Evolutionary conservation across 192 early-diverging fungal species (phyloP).

Genomic region (Backusella mclennaniae): DNA sequence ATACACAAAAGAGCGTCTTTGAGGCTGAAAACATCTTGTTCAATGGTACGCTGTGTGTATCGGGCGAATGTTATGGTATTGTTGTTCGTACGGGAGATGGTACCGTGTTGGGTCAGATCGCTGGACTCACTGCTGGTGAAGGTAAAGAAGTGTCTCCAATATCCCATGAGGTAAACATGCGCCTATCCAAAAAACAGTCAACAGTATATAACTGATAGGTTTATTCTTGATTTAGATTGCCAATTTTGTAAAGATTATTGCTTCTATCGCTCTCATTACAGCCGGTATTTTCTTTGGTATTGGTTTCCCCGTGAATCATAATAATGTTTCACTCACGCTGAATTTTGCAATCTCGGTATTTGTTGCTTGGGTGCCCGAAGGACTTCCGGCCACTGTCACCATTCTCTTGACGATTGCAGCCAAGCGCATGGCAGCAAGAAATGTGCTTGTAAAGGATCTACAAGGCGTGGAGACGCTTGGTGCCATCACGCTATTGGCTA

Average conservation of each 20-base stretch:
- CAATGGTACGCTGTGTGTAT: constrained; percentile 82
- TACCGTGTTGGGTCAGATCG: constrained; percentile 96
- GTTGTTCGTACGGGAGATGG: constrained; percentile 91
- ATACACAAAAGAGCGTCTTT: constrained; percentile 76
- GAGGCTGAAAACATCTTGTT: constrained; percentile 92
- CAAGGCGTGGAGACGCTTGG: constrained; percentile 97
- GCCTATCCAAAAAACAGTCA: not conserved
- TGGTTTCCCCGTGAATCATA: constrained; percentile 57
- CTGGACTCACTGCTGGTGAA: constrained; percentile 79
- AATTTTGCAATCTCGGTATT: constrained; percentile 92
- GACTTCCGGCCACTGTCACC: constrained; percentile 91
- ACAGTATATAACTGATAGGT: not conserved
- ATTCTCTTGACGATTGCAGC: constrained; percentile 93
- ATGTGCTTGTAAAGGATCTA: constrained; percentile 94
- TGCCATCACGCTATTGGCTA: constrained; percentile 94
- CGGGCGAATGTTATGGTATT: constrained; percentile 88
- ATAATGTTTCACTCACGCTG: constrained; percentile 63
- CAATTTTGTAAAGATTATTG: constrained; percentile 83
- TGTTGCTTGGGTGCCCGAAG: constrained; percentile 92
- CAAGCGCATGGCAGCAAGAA: constrained; percentile 86
- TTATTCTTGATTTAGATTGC: constrained; percentile 46
- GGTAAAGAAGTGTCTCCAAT: constrained; percentile 72
- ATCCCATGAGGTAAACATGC: constrained; percentile 48
- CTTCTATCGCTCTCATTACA: constrained; percentile 69
- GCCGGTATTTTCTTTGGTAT: constrained; percentile 86